phyloP scores from a whole-genome alignment of 2,329 filamentous ascomycete genomes.

The Monosporascus sp. region DNA sequence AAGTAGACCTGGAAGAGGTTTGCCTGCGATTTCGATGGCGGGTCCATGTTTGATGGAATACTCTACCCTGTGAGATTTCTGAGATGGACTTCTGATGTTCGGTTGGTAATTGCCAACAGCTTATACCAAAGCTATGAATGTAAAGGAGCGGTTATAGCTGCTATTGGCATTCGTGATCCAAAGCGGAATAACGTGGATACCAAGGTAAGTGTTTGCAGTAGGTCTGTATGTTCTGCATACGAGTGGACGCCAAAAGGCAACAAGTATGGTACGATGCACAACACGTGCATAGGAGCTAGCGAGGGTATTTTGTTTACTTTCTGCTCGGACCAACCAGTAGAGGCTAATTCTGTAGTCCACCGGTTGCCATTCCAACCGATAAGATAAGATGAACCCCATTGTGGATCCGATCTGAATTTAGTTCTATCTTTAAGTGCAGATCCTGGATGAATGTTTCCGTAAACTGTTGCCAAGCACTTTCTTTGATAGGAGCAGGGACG shows the following conservation, averaged over 20 bases:
- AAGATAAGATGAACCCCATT: neutral
- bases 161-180: too few relatives aligned
- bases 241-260: too few relatives aligned
- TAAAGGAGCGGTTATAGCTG: too few relatives aligned
- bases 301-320: neutral
- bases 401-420: neutral
- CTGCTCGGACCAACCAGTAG: neutral
- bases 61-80: neutral
- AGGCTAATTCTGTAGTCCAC: neutral
- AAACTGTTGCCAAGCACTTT: neutral
- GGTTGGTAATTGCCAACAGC: too few relatives aligned
- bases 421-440: neutral
- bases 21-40: constrained; percentile 36
- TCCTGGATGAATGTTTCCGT: neutral
- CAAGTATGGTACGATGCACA: neutral
- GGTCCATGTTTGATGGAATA: constrained; percentile 30
- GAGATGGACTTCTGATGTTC: too few relatives aligned
- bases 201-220: too few relatives aligned
- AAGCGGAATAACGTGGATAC: too few relatives aligned
- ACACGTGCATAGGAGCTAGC: neutral
- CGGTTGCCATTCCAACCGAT: neutral
- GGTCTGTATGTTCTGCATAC: too few relatives aligned
- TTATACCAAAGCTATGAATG: too few relatives aligned
- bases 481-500: neutral
- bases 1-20: constrained; percentile 88